These are phyloP conservation scores for Cryptococcus wingfieldii DNA, from an alignment of 1,284 basidiomycete genomes.

Conservation along the genomic window DNA sequence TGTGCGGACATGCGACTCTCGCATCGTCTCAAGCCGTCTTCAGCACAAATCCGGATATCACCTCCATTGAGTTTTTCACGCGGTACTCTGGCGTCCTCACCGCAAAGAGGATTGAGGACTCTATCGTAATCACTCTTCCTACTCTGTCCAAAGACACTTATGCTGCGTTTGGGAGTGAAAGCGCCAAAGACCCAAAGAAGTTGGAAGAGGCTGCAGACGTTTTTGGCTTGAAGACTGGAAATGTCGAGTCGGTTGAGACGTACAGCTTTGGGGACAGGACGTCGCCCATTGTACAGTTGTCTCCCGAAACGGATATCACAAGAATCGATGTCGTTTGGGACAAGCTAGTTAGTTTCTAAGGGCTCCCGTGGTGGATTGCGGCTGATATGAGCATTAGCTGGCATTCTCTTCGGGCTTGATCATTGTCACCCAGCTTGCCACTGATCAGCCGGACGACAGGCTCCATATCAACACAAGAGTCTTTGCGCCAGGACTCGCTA, in stretches of 20 bases:
- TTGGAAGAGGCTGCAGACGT: conserved; percentile 1
- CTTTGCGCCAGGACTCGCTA: conserved; percentile 26
- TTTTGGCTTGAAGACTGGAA: conserved; percentile 4
- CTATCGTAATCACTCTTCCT: conserved; percentile 11
- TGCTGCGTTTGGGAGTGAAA: background rate
- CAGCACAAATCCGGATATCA: conserved; percentile 17
- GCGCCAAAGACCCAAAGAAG: background rate
- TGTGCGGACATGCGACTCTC: conserved; percentile 43
- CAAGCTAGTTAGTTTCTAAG: conserved; percentile 16
- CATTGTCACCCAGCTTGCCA: conserved; percentile 29
- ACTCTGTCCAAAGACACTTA: conserved; percentile 1
- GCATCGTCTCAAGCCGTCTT: conserved; percentile 33
- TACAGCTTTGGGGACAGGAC: conserved; percentile 13
- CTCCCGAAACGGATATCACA: conserved; percentile 18
- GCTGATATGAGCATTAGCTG: background rate
- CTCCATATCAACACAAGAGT: conserved; percentile 27
- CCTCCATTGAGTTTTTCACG: conserved; percentile 25
- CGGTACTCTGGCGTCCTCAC: conserved; percentile 28
- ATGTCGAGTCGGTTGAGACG: conserved; percentile 12
- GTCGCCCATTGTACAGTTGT: conserved; percentile 20
- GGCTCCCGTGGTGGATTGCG: background rate
- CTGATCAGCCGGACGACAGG: background rate
- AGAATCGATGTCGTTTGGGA: conserved; percentile 14
- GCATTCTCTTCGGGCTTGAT: conserved; percentile 6
- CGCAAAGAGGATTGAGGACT: conserved; percentile 6